These are phyloP conservation scores for Rhizophora mangle DNA, from an alignment of 345 rosid genomes.

Conservation along the genomic window DNA sequence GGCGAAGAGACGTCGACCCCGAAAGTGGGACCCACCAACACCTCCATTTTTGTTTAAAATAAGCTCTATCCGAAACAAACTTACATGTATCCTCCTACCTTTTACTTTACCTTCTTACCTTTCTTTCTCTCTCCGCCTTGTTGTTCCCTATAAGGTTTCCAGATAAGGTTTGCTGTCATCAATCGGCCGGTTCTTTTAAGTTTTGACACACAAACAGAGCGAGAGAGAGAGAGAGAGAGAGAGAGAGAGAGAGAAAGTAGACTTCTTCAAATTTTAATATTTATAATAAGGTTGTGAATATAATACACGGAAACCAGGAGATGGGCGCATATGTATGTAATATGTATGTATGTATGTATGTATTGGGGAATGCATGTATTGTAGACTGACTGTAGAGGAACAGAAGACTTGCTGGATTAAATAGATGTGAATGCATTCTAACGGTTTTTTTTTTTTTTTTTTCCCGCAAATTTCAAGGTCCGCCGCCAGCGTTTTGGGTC, in stretches of 20 bases:
- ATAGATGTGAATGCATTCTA: no score
- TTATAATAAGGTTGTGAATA: no score
- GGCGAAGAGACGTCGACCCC: constrained; percentile 31
- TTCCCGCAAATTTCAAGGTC: background rate
- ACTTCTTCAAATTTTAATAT: no score
- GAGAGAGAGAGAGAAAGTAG: background rate
- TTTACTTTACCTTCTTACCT: constrained; percentile 10
- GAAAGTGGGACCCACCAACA: constrained; percentile 47
- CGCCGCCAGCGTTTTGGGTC: constrained; percentile 10
- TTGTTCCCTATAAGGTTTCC: constrained; percentile 16
- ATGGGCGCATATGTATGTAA: no score
- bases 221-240: background rate
- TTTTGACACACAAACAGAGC: background rate
- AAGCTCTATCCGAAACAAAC: background rate
- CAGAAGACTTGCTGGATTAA: no score
- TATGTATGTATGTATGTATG: no score
- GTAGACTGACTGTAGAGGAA: no score
- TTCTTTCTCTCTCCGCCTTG: background rate
- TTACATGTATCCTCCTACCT: background rate
- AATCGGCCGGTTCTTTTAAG: constrained; percentile 3
- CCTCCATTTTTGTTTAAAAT: constrained; percentile 39
- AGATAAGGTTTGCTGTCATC: constrained; percentile 31
- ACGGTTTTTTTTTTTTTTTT: background rate
- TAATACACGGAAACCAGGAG: no score
- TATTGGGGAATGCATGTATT: no score